These are phyloP conservation scores for Hericium coralloides DNA, from an alignment of 768 basidiomycete species.

Conservation along the genomic window DNA sequence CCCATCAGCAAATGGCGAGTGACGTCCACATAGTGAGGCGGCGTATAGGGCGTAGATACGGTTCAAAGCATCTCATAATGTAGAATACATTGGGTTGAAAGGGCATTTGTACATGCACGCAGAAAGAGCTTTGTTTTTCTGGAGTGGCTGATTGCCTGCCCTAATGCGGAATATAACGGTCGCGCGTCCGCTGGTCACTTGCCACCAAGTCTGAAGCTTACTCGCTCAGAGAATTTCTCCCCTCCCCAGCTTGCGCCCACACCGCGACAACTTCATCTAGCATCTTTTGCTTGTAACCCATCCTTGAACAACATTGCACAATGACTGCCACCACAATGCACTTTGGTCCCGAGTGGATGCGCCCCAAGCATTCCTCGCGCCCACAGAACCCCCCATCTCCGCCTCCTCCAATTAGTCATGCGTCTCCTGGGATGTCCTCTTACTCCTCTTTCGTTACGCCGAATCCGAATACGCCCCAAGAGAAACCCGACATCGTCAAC, in stretches of 20 bases:
- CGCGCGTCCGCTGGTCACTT: background rate
- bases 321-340: slow-evolving; percentile 68
- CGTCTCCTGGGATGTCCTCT: slow-evolving; percentile 46
- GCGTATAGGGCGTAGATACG: background rate
- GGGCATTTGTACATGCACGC: background rate
- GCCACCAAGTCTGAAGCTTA: background rate
- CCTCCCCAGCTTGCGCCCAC: background rate
- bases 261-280: too few species aligned
- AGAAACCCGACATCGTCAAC: slow-evolving; percentile 53
- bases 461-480: slow-evolving; percentile 37
- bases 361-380: slow-evolving; percentile 57
- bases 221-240: background rate
- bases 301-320: slow-evolving; percentile 17
- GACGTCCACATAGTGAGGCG: background rate
- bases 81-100: background rate
- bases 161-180: background rate
- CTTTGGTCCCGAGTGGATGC: slow-evolving; percentile 93
- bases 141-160: background rate
- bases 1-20: slow-evolving; percentile 69
- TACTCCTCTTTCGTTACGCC: slow-evolving; percentile 65
- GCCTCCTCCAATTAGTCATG: slow-evolving; percentile 28
- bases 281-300: too few species aligned
- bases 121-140: background rate
- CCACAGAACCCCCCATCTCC: slow-evolving; percentile 56
- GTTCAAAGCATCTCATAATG: background rate